Percentiles rank a stretch among this genome's conserved stretches.
These are phyloP conservation scores for Sclerotinia trifoliorum DNA, from an alignment of 2,329 filamentous ascomycete genomes.

Conservation along the genomic window DNA sequence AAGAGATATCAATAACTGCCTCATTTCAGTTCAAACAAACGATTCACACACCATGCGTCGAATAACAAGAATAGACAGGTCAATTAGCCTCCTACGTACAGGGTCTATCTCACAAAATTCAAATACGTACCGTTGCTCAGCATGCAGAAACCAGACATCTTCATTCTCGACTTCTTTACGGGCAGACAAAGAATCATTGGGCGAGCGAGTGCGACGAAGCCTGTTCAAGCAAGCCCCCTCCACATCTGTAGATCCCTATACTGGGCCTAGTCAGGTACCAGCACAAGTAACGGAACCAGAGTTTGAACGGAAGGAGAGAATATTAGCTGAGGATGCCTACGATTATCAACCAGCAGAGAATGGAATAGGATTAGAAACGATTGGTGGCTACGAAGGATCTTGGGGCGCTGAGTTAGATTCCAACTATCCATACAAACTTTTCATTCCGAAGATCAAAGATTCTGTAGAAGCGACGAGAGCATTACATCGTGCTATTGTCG, in stretches of 20 bases:
- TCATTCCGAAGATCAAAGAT: conserved; percentile 43
- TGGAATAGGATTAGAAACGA: conserved; percentile 53
- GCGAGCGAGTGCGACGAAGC: conserved; percentile 47
- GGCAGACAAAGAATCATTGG: conserved; percentile 38
- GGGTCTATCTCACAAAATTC: conserved; percentile 21
- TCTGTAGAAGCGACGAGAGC: conserved; percentile 43
- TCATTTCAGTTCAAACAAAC: conserved; percentile 6
- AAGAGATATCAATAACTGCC: conserved; percentile 15
- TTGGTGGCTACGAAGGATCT: conserved; percentile 50
- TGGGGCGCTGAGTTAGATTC: conserved; percentile 43
- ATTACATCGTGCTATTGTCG: conserved; percentile 56
- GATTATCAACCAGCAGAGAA: conserved; percentile 48
- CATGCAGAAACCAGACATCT: conserved; percentile 34
- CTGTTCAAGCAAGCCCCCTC: conserved; percentile 52
- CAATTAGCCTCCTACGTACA: conserved; percentile 35
- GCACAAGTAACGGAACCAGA: conserved; percentile 30
- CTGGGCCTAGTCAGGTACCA: conserved; percentile 37
- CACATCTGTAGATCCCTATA: conserved; percentile 49
- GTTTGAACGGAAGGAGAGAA: conserved; percentile 20
- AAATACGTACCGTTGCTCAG: conserved; percentile 32
- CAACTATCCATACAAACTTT: conserved; percentile 44
- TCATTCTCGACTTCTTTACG: conserved; percentile 37
- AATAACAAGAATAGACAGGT: conserved; percentile 37
- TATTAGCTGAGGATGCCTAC: conserved; percentile 26
- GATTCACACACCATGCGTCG: conserved; percentile 36